Evolutionary conservation across 1,284 basidiomycete genomes (phyloP).

Genomic region (Exsudoporus floridanus): DNA sequence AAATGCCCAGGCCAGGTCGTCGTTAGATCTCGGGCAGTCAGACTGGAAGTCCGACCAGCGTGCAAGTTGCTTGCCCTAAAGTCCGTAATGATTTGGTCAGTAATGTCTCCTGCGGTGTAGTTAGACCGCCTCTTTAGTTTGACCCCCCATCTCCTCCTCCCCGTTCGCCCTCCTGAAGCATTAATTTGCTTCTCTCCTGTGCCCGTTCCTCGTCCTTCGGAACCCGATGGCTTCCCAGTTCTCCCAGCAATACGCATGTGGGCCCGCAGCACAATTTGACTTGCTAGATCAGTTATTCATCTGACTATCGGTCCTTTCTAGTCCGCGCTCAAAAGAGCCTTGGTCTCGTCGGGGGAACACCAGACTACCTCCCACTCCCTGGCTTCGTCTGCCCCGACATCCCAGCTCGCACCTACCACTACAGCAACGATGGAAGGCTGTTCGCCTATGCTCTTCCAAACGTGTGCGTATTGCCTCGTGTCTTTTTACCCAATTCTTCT

Average conservation of each 20-base stretch:
- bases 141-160: background rate
- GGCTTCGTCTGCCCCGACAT: slow-evolving; percentile 70
- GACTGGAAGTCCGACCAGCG: too few relatives aligned
- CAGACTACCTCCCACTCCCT: slow-evolving; percentile 68
- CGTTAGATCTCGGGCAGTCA: too few relatives aligned
- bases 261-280: slow-evolving; percentile 33
- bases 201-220: slow-evolving; percentile 36
- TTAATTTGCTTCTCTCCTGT: slow-evolving; percentile 70
- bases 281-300: slow-evolving; percentile 6
- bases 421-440: slow-evolving; percentile 85
- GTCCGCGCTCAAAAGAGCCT: slow-evolving; percentile 93
- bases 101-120: background rate
- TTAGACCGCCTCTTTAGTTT: background rate
- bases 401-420: slow-evolving; percentile 74
- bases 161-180: slow-evolving; percentile 51
- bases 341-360: slow-evolving; percentile 81
- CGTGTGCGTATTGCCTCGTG: slow-evolving; percentile 49
- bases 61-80: slow-evolving; percentile 15
- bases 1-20: too few relatives aligned
- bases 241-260: slow-evolving; percentile 79
- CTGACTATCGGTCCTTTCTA: slow-evolving; percentile 31
- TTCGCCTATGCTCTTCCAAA: slow-evolving; percentile 82
- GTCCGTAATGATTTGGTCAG: background rate
- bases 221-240: slow-evolving; percentile 60
- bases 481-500: background rate